Evolutionary conservation across 2,329 filamentous ascomycete genomes (phyloP), one percentile per base, ranked within the genome.

Genomic region (Aureobasidium uvarum): DNA sequence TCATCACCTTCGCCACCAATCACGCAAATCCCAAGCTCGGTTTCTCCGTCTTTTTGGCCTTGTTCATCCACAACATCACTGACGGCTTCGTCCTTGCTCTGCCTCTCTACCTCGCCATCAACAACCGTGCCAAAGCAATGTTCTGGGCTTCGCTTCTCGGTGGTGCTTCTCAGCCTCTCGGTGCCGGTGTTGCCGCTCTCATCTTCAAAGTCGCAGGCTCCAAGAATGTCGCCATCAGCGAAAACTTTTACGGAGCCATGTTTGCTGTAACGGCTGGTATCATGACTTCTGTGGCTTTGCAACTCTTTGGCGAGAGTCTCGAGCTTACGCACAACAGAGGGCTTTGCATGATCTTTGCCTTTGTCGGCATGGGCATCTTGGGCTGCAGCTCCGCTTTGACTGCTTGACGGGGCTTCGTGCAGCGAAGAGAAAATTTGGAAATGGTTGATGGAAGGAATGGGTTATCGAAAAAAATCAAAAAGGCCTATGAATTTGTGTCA

Each of bases 21-120:
- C 95, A 99, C 74, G 94, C 92, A 14, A 98, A 93, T 75, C 93
- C 95, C 0, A 82, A 85, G 0, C 85, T 99, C 0, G 95, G 95
- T 23, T 87, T 96, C 77, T 90, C 91, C 62, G 92, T 99, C 64
- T 99, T 99, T 79, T 85, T 98, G 76, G 94, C 95, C 0, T 84
- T 99, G 8, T 96, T 96, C 74, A 94, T 99, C 66, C 95, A 99
- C 83, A 99, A 98, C 79, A 96, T 99, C 72, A 93, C 92, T 33
- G 95, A 99, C 79, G 95, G 95, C 1, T 98, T 98, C 74, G 91
- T 93, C 68, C 89, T 99, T 84, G 92, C 92, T 0, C 80, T 99
- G 0, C 95, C 95, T 0, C 82, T 99, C 0, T 99, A 96, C 77
- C 90, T 99, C 72, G 95, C 95, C 1, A 85, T 97, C 38, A 85